A percentile compares a stretch with the other conserved stretches of the same genome.
Evolutionary conservation across 345 rosid species (phyloP).

Genomic region (Citrus australasica): DNA sequence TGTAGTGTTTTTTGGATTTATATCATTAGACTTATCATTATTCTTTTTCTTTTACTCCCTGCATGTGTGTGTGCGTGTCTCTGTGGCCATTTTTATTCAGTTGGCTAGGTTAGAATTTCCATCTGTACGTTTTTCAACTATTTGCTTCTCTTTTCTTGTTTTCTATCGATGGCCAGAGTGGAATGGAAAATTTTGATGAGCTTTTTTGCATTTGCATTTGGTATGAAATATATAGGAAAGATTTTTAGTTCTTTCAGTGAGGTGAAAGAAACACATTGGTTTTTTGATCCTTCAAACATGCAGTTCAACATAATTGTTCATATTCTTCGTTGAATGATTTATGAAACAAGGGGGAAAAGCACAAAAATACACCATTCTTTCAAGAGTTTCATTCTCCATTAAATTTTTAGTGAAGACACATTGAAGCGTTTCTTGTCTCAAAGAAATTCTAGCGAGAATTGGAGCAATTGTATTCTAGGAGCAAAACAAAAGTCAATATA

Average conservation of each 20-base stretch:
- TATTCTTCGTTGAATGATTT: not conserved
- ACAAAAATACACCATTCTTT: not conserved
- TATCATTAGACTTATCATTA: not conserved
- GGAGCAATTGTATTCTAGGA: not conserved
- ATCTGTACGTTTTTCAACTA: not conserved
- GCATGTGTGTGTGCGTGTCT: no score
- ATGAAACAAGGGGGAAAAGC: not conserved
- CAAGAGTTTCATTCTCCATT: not conserved
- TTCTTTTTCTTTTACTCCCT: not conserved
- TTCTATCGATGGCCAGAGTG: not conserved
- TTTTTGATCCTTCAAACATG: not conserved
- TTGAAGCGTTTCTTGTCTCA: not conserved
- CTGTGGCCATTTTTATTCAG: not conserved
- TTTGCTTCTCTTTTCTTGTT: not conserved
- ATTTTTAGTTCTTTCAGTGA: not conserved
- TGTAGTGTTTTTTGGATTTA: not conserved
- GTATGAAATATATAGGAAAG: constrained; percentile 1
- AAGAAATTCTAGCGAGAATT: not conserved
- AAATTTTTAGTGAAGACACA: not conserved
- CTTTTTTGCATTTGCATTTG: not conserved
- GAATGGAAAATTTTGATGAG: not conserved
- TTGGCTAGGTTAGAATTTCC: not conserved
- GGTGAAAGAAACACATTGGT: not conserved
- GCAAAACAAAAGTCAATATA: not conserved
- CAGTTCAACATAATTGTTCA: not conserved